phyloP scores from a whole-genome alignment of 2,329 filamentous ascomycete species.

The Nannizziopsis arthrosporioides region DNA sequence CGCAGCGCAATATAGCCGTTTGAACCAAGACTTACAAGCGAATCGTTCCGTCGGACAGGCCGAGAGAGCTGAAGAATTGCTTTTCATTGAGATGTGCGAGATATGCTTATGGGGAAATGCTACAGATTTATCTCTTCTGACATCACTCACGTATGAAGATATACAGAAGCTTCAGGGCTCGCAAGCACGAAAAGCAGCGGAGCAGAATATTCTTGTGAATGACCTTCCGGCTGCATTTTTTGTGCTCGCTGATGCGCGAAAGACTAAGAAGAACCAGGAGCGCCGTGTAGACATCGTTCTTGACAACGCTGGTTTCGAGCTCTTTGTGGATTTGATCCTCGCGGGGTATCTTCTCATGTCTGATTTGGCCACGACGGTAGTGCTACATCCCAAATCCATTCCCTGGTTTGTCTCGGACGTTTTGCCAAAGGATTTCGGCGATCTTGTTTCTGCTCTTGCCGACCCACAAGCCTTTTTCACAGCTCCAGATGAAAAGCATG shows the following conservation, averaged over 20 bases:
- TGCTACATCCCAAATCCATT: constrained; percentile 86
- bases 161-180: constrained; percentile 93
- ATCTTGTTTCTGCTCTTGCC: constrained; percentile 69
- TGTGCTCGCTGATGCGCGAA: constrained; percentile 53
- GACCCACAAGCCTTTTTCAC: constrained; percentile 69
- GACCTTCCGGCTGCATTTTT: constrained; percentile 65
- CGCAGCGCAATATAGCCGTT: constrained; percentile 62
- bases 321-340: constrained; percentile 88
- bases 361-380: constrained; percentile 71
- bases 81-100: constrained; percentile 90
- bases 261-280: constrained; percentile 49
- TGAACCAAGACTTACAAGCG: constrained; percentile 56
- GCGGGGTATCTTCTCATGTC: constrained; percentile 79
- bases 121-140: constrained; percentile 83
- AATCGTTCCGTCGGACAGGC: constrained; percentile 38
- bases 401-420: constrained; percentile 99
- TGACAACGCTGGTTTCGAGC: constrained; percentile 93
- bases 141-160: constrained; percentile 82
- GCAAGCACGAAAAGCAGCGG: constrained; percentile 69
- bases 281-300: constrained; percentile 85
- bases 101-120: constrained; percentile 97
- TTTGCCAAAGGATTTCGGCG: constrained; percentile 68
- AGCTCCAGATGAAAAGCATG: constrained; percentile 51
- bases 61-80: constrained; percentile 57
- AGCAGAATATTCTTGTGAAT: constrained; percentile 87